Percentiles rank a stretch among this genome's conserved stretches.
Conservation (phyloP, 345 rosid species). For the Euclidium syriacum region DNA sequence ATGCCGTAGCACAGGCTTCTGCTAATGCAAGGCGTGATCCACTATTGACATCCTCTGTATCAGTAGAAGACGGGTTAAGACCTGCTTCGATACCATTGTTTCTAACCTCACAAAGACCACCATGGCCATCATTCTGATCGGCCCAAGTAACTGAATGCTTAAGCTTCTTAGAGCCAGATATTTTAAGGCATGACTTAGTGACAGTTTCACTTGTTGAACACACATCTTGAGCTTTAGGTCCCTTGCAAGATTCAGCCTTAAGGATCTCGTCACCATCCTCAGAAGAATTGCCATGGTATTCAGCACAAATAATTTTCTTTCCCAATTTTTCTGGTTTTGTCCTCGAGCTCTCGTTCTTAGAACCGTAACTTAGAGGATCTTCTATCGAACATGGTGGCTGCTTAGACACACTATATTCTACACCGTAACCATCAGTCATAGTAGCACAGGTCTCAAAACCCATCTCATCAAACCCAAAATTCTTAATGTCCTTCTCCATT, state of each 20-base stretch:
- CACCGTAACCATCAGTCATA: conserved; percentile 35
- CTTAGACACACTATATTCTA: conserved; percentile 33
- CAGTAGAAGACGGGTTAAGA: conserved; percentile 12
- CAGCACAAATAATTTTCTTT: conserved; percentile 22
- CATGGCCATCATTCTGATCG: conserved; percentile 46
- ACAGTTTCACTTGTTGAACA: conserved; percentile 31
- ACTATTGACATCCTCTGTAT: conserved; percentile 29
- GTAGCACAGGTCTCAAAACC: conserved; percentile 49
- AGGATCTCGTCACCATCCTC: conserved; percentile 28
- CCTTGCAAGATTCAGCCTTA: conserved; percentile 12
- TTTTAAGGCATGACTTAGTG: conserved; percentile 65
- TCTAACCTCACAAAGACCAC: conserved; percentile 50
- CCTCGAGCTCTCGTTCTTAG: conserved; percentile 18
- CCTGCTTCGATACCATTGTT: conserved; percentile 30
- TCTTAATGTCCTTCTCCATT: conserved; percentile 25
- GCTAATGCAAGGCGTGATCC: conserved; percentile 53
- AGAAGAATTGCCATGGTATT: conserved; percentile 24
- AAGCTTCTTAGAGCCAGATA: conserved; percentile 44
- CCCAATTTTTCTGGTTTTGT: conserved; percentile 25
- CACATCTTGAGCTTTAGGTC: conserved; percentile 21
- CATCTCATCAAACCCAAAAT: conserved; percentile 44
- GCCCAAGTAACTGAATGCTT: conserved; percentile 80
- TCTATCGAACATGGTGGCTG: conserved; percentile 13
- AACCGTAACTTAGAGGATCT: conserved; percentile 14
- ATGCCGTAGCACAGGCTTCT: conserved; percentile 70